Base-by-base conservation (phyloP, 2,329 filamentous ascomycete species). In the Xylariales sp. region DNA sequence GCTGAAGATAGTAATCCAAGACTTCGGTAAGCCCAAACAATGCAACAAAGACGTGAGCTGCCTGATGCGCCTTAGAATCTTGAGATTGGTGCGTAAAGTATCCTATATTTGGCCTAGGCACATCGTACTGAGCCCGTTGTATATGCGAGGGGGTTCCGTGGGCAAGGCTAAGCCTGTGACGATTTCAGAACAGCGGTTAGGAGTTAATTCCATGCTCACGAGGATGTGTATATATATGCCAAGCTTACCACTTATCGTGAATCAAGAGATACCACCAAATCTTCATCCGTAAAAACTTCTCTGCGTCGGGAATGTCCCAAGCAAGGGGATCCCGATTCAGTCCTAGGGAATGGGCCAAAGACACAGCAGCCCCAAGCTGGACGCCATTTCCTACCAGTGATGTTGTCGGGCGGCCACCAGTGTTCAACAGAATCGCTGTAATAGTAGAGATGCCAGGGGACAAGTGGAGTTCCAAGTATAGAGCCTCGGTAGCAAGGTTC, bases 361-460 rank as follows among this genome's bases (percentile, higher is more conserved):
- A 67, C 6, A 78, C 61, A 0, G 72, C 70, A 0, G 66, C 63
- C 0, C 73, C 74, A 1, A 76, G 55, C 25, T 69, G 60, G 0
- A 71, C 62, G 1, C 68, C 69, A 44, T 80, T 79, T 0, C 76
- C 76, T 5, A 77, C 72, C 50, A 81, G 70, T 2, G 74, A 75
- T 6, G 75, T 78, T 6, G 74, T 74, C 1, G 79, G 78, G 3
- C 78, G 64, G 1, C 78, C 79, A 1, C 71, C 72, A 2, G 82
- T 58, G 46, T 83, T 78, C 8, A 83, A 62, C 7, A 81, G 54
- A 5, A 76, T 69, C 3, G 76, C 71, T 16, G 72, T 66, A 17
- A 83, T 67, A 1, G 76, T 77, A 1, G 76, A 75, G 29, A 81
- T 60, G 2, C 77, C 74, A 0, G 77, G 78, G 0, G 72, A 73